phyloP scores from a whole-genome alignment of 768 basidiomycete genomes.

The Chalciporus piperatus region DNA sequence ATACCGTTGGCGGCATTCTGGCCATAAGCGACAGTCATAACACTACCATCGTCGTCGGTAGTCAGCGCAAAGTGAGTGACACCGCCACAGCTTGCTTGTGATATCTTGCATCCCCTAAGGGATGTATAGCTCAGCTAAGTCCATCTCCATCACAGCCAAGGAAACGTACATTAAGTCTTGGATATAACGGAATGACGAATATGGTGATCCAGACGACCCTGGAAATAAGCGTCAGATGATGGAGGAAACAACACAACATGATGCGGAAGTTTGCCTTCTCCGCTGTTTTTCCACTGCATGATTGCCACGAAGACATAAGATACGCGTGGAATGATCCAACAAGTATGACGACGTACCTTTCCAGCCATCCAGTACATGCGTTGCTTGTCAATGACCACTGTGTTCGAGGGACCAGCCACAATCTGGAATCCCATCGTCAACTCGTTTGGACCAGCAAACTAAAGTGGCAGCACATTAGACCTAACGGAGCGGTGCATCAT shows the following conservation, averaged over 20 bases:
- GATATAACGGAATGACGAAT: conserved; percentile 82
- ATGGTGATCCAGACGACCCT: conserved; percentile 89
- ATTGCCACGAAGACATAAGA: conserved; percentile 13
- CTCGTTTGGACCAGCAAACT: conserved; percentile 76
- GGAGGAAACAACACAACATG: not conserved
- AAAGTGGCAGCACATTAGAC: not conserved
- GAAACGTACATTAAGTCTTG: conserved; percentile 75
- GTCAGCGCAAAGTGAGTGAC: conserved; percentile 85
- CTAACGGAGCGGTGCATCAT: not conserved
- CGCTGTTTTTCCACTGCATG: conserved; percentile 87
- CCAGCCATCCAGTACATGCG: conserved; percentile 88
- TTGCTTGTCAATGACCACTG: conserved; percentile 80
- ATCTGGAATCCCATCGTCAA: conserved; percentile 60
- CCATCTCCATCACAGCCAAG: not conserved
- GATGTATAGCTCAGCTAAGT: conserved; percentile 1
- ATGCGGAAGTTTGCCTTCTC: conserved; percentile 61
- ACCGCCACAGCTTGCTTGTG: conserved; percentile 70
- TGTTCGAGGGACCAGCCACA: conserved; percentile 78
- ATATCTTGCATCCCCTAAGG: conserved; percentile 74
- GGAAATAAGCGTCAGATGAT: conserved; percentile 6
- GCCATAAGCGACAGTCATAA: conserved; percentile 85
- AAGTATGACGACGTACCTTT: conserved; percentile 45
- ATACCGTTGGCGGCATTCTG: conserved; percentile 83
- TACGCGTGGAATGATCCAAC: not conserved
- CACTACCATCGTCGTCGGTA: conserved; percentile 67